A percentile compares a stretch with the other conserved stretches of the same genome.
These are phyloP conservation scores for Buddleja alternifolia DNA, from an alignment of 257 asterid genomes.

Conservation along the genomic window DNA sequence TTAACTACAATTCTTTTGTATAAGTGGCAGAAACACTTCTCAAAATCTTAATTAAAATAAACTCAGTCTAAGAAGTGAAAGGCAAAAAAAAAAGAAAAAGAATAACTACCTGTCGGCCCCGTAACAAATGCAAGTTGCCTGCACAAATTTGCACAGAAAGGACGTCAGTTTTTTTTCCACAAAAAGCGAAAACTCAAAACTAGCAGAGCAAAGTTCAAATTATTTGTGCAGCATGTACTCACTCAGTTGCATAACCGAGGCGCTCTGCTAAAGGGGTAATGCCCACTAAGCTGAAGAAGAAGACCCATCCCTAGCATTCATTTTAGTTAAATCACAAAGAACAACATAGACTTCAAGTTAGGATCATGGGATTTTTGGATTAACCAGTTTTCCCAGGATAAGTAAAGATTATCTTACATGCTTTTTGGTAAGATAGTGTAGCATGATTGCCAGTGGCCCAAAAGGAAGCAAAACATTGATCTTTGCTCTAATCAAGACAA, in stretches of 20 bases:
- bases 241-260: constrained; percentile 95
- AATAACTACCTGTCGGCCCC: too few species aligned
- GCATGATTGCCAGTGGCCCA: constrained; percentile 79
- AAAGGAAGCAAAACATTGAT: constrained; percentile 85
- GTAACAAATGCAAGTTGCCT: too few species aligned
- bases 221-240: constrained; percentile 33
- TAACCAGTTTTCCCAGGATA: not conserved
- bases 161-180: constrained; percentile 29
- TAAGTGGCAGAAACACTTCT: too few species aligned
- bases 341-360: not conserved
- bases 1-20: too few species aligned
- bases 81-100: too few species aligned
- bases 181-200: not conserved
- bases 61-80: too few species aligned
- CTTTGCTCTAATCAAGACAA: constrained; percentile 76
- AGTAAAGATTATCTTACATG: constrained; percentile 57
- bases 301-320: constrained; percentile 75
- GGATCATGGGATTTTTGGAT: too few species aligned
- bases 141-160: not conserved
- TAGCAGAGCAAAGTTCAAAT: too few species aligned
- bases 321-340: not conserved
- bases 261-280: constrained; percentile 97
- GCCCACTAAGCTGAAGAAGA: constrained; percentile 90
- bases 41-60: too few species aligned
- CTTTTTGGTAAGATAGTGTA: constrained; percentile 68